phyloP scores from a whole-genome alignment of 176 grass and related monocot genomes.

The Puya raimondii region DNA sequence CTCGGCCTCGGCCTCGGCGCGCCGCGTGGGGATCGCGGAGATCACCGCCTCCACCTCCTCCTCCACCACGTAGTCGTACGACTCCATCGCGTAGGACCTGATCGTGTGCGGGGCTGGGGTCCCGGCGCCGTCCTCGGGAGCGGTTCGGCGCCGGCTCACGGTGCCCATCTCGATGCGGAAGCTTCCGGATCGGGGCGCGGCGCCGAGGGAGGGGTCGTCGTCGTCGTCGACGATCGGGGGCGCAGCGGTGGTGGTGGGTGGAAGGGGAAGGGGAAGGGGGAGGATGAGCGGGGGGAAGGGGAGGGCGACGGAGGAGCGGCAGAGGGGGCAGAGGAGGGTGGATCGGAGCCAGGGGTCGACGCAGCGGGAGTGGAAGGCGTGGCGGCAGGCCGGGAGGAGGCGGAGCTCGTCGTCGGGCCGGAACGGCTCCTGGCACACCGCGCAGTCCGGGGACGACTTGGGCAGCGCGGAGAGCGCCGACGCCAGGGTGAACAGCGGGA shows the following conservation, averaged over 20 bases:
- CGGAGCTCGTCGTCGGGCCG: slow-evolving; percentile 65
- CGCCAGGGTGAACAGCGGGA: slow-evolving; percentile 79
- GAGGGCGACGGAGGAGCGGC: slow-evolving; percentile 61
- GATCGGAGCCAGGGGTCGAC: slow-evolving; percentile 86
- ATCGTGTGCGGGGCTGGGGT: slow-evolving; percentile 25
- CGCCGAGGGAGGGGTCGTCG: slow-evolving; percentile 11
- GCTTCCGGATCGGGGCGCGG: slow-evolving; percentile 36
- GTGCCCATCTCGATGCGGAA: slow-evolving; percentile 85
- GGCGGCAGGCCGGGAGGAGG: slow-evolving; percentile 74
- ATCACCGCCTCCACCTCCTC: slow-evolving; percentile 81
- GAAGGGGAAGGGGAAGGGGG: slow-evolving; percentile 13
- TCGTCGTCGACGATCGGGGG: not conserved
- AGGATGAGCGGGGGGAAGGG: slow-evolving; percentile 41
- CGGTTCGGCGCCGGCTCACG: slow-evolving; percentile 48
- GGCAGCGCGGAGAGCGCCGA: slow-evolving; percentile 62
- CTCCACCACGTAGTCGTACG: slow-evolving; percentile 79
- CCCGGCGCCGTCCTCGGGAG: slow-evolving; percentile 22
- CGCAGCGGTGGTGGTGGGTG: too few relatives aligned
- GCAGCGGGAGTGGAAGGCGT: slow-evolving; percentile 83
- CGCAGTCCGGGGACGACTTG: slow-evolving; percentile 81
- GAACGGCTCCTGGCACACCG: slow-evolving; percentile 83
- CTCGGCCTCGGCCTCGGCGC: slow-evolving; percentile 22
- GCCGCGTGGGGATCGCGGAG: slow-evolving; percentile 32
- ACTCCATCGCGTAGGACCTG: slow-evolving; percentile 63
- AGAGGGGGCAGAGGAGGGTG: slow-evolving; percentile 80